Evolutionary conservation across 2,329 filamentous ascomycete species (phyloP), one percentile per base, ranked within the genome.

Genomic region (Ophiostoma perfectum): DNA sequence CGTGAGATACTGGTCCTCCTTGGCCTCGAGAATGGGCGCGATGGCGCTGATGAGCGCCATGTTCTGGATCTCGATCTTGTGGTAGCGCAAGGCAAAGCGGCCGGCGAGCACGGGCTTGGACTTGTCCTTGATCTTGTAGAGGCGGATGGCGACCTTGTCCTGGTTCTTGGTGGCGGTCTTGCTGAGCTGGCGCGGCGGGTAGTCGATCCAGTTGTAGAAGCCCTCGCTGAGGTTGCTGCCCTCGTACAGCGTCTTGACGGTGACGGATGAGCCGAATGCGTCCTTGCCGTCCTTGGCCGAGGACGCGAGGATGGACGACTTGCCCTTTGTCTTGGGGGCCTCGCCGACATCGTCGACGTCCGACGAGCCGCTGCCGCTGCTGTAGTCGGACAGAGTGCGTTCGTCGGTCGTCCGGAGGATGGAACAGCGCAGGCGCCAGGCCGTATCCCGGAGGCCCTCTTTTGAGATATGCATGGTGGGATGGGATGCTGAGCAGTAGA

Each of bases 81-180:
- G 76, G 69, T 78, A 78, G 65, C 78, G 79, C 67, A 82, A 74
- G 11, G 76, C 74, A 45, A 74, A 78, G n/a, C 74, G 73, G 38
- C 80, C 80, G 0, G 71, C 75, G 49, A 82, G 75, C 67, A 77
- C 75, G 4, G 77, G 75, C 75, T 82, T 81, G 9, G 73, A 73
- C 39, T 69, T 69, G 72, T 83, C 80, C 72, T 80, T 81, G 75
- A 80, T 72, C 76, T 81, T 82, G 79, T 77, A 82, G 27, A 82
- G 74, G 70, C 78, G 80, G 75, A 83, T 80, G 69, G 81, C 80
- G 14, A 79, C 77, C 3, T 77, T 75, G 64, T 79, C 77, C 60
- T 81, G 76, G 6, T 74, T 76, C 55, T 75, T 75, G 64, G 75
- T 73, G 3, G 73, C 75, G 38, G 75, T 74, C 68, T 80, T 80